These are phyloP conservation scores for Rutidosis leptorrhynchoides DNA, from an alignment of 129 eudicot species.

Conservation along the genomic window DNA sequence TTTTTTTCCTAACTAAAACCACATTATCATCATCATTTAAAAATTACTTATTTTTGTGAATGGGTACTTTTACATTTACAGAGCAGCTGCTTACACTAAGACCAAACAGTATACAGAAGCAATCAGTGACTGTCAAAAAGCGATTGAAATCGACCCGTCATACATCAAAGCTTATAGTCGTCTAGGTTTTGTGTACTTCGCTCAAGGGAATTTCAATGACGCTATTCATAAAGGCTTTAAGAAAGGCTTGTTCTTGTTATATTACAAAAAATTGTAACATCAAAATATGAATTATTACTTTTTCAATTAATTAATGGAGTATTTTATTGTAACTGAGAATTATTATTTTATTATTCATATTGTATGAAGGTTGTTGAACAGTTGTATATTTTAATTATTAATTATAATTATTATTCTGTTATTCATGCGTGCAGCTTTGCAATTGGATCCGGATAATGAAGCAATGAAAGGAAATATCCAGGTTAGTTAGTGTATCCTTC, in stretches of 20 bases:
- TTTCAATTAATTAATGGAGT: background rate
- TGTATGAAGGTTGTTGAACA: constrained; percentile 27
- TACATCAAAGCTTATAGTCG: constrained; percentile 97
- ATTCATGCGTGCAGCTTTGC: no score
- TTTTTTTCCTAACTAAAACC: background rate
- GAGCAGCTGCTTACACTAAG: no score
- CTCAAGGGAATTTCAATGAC: no score
- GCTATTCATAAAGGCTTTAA: no score
- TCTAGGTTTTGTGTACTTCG: constrained; percentile 76
- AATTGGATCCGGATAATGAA: no score
- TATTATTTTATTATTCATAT: no score
- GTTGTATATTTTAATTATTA: no score
- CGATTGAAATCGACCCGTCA: constrained; percentile 76
- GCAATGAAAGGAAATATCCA: constrained; percentile 66
- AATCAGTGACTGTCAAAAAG: no score
- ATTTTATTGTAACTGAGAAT: background rate
- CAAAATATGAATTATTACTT: background rate
- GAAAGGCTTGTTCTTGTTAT: no score
- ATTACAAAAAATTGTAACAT: no score
- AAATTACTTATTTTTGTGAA: constrained; percentile 11
- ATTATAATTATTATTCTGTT: no score
- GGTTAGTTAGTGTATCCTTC: constrained; percentile 54
- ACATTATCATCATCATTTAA: background rate
- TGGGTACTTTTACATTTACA: constrained; percentile 11
- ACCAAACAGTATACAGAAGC: no score